These are phyloP conservation scores for Lactarius hatsudake DNA, from an alignment of 768 basidiomycete genomes.

Conservation along the genomic window DNA sequence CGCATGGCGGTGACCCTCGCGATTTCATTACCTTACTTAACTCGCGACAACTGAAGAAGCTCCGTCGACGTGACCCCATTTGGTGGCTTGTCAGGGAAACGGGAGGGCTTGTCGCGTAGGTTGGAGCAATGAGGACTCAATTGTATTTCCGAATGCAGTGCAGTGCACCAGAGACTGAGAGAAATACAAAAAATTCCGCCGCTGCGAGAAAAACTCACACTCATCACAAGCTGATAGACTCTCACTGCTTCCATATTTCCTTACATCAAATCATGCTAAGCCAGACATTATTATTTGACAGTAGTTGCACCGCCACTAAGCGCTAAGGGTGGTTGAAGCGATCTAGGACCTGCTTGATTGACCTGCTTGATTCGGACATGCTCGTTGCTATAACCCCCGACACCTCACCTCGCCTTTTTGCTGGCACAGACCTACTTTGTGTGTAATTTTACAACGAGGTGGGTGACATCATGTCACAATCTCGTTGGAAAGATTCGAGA, in stretches of 20 bases:
- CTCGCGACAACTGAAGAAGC: not conserved
- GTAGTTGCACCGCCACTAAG: conserved; percentile 19
- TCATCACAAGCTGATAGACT: not conserved
- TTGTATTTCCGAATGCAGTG: not conserved
- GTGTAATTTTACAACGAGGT: conserved; percentile 3
- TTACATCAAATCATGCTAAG: not conserved
- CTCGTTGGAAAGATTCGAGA: not conserved
- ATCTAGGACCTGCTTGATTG: too few species aligned
- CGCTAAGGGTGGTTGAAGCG: conserved; percentile 13
- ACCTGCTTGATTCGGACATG: conserved; percentile 14
- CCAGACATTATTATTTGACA: conserved; percentile 8
- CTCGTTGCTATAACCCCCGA: conserved; percentile 24
- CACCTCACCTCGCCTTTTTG: conserved; percentile 6
- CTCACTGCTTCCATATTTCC: not conserved
- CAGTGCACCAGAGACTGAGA: too few species aligned
- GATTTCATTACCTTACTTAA: not conserved
- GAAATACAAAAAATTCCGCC: not conserved
- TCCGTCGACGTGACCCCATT: conserved; percentile 5
- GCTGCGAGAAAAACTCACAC: not conserved
- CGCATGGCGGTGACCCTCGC: not conserved
- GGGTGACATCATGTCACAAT: conserved; percentile 8
- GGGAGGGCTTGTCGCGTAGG: conserved; percentile 5
- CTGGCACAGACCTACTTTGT: conserved; percentile 9
- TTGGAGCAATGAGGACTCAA: not conserved
- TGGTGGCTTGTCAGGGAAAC: conserved; percentile 19